Percentiles rank a stretch among this genome's conserved stretches.
Conservation (phyloP, 768 basidiomycete species). For the Epithele typhae region DNA sequence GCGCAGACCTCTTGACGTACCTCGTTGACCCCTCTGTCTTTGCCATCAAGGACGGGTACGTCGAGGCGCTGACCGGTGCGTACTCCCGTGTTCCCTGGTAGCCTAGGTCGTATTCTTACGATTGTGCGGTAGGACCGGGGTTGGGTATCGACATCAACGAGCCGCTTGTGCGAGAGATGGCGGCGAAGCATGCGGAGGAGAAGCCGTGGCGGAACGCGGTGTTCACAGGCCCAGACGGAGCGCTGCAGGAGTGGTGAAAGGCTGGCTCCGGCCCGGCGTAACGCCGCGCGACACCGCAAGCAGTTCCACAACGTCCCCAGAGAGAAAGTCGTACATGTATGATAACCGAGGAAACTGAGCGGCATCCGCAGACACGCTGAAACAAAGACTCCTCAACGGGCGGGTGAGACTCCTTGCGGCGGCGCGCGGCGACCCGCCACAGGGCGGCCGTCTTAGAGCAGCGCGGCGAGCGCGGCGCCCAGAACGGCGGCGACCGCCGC, state of each 20-base stretch:
- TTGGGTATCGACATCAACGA: conserved; percentile 64
- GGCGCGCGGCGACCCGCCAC: too few relatives aligned
- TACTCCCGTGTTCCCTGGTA: neutral
- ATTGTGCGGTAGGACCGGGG: conserved; percentile 40
- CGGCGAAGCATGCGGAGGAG: conserved; percentile 33
- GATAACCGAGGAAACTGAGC: too few relatives aligned
- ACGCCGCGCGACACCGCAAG: too few relatives aligned
- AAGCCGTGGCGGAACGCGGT: conserved; percentile 51
- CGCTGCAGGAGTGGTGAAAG: conserved; percentile 50
- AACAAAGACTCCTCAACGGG: too few relatives aligned
- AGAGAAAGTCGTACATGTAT: too few relatives aligned
- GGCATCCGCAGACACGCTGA: too few relatives aligned
- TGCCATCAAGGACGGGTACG: conserved; percentile 46
- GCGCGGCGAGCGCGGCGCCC: too few relatives aligned
- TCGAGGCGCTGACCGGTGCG: conserved; percentile 40
- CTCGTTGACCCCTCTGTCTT: conserved; percentile 49
- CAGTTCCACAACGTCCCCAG: too few relatives aligned
- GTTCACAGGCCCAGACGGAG: conserved; percentile 53
- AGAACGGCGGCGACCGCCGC: too few relatives aligned
- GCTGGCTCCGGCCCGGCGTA: too few relatives aligned
- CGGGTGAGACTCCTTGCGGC: too few relatives aligned
- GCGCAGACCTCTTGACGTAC: conserved; percentile 61
- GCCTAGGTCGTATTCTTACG: neutral
- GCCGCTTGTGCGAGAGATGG: conserved; percentile 39
- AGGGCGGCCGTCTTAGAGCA: too few relatives aligned